Conservation (phyloP, 306 rosid species). For the cucumber (Cucumis sativus) region Cucumber_9930_V3 NC_026655.2:14446001-14446500, state of each 20-base stretch:
- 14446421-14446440: slow-evolving; percentile 8
- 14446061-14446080: slow-evolving; percentile 22
- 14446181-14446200: slow-evolving; percentile 22
- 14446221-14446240: slow-evolving; percentile 19
- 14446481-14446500: not conserved
- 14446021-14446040: too few relatives aligned
- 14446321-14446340: slow-evolving; percentile 25
- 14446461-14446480: not conserved
- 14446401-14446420: not conserved
- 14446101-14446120: slow-evolving; percentile 42
- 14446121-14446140: slow-evolving; percentile 11
- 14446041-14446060: not conserved
- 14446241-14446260: slow-evolving; percentile 41
- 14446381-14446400: not conserved
- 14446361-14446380: not conserved
- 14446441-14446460: not conserved
- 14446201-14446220: slow-evolving; percentile 7
- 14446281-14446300: slow-evolving; percentile 34
- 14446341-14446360: not conserved
- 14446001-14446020: too few relatives aligned
- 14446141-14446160: slow-evolving; percentile 18
- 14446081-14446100: slow-evolving; percentile 27
- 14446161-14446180: slow-evolving; percentile 10
- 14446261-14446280: slow-evolving; percentile 28
- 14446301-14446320: slow-evolving; percentile 28